These are phyloP conservation scores for Gelatoporia subvermispora DNA, from an alignment of 768 basidiomycete species.

Conservation along the genomic window DNA sequence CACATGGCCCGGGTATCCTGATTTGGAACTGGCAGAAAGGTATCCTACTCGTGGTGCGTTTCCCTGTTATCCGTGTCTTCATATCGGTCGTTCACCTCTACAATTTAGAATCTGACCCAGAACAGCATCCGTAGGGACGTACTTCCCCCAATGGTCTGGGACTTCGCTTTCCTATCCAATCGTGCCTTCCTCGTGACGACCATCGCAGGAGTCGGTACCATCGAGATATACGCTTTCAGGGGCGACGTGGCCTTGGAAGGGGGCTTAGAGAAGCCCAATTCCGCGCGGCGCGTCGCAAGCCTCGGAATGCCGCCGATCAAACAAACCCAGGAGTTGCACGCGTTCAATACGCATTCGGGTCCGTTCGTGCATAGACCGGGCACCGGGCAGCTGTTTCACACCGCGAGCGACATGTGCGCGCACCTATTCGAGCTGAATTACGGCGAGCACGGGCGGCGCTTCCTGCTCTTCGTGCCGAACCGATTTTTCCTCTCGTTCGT, in stretches of 20 bases:
- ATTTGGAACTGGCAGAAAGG: constrained; percentile 54
- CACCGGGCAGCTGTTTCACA: constrained; percentile 17
- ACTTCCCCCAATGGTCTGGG: constrained; percentile 16
- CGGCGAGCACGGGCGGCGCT: constrained; percentile 14
- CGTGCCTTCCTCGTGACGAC: constrained; percentile 41
- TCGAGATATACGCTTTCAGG: constrained; percentile 40
- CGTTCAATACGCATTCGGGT: constrained; percentile 22
- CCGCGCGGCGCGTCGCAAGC: constrained; percentile 11
- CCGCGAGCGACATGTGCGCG: constrained; percentile 17
- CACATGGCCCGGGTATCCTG: constrained; percentile 30
- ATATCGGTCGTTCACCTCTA: not conserved
- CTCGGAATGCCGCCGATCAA: constrained; percentile 21
- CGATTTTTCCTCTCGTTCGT: constrained; percentile 20
- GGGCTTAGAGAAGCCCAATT: not conserved
- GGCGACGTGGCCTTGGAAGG: not conserved
- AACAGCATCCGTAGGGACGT: not conserved
- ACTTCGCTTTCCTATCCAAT: constrained; percentile 44
- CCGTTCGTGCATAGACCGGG: constrained; percentile 18
- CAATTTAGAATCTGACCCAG: not conserved
- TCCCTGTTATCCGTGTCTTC: not conserved
- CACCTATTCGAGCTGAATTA: constrained; percentile 26
- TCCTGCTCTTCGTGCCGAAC: constrained; percentile 31
- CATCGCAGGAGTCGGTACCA: constrained; percentile 26
- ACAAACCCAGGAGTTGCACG: constrained; percentile 7
- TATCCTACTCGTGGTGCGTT: constrained; percentile 36